Percentiles rank a stretch among this genome's conserved stretches.
These are phyloP conservation scores for Clarireedia hainanense DNA, from an alignment of 2,329 filamentous ascomycete genomes.

Conservation along the genomic window DNA sequence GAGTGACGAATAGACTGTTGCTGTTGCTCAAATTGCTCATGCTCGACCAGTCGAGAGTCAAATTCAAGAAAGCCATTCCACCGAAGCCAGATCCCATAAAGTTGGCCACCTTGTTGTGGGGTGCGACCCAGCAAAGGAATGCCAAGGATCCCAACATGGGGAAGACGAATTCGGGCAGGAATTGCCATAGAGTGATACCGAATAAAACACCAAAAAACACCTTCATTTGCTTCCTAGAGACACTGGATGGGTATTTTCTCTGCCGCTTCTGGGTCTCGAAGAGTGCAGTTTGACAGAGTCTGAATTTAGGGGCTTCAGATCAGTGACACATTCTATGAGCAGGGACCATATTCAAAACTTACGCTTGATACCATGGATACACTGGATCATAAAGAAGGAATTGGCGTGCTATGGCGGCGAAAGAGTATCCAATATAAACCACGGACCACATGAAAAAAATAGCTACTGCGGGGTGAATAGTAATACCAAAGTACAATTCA, in stretches of 20 bases:
- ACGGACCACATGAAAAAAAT: slow-evolving; percentile 55
- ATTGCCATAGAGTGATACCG: slow-evolving; percentile 52
- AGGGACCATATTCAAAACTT: background rate
- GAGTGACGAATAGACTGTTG: slow-evolving; percentile 45
- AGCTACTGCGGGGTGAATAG: slow-evolving; percentile 43
- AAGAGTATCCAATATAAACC: slow-evolving; percentile 50
- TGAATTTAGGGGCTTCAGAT: slow-evolving; percentile 1
- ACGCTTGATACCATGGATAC: slow-evolving; percentile 39
- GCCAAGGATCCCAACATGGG: slow-evolving; percentile 52
- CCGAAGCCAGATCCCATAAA: slow-evolving; percentile 54
- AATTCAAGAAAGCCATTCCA: slow-evolving; percentile 53
- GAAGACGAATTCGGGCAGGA: slow-evolving; percentile 53
- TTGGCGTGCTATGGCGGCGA: slow-evolving; percentile 48
- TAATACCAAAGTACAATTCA: slow-evolving; percentile 48
- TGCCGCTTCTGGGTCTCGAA: slow-evolving; percentile 50
- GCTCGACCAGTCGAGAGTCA: slow-evolving; percentile 54
- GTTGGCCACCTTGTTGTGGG: slow-evolving; percentile 48
- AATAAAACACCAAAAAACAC: slow-evolving; percentile 48
- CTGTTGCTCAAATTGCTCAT: slow-evolving; percentile 38
- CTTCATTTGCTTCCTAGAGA: slow-evolving; percentile 45
- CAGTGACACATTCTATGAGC: background rate
- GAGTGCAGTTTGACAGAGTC: slow-evolving; percentile 45
- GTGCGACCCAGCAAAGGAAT: slow-evolving; percentile 57
- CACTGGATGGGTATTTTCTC: slow-evolving; percentile 39
- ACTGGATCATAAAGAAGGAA: slow-evolving; percentile 51